Conservation (phyloP, 805 yeast species). For the Starmerella bombicola region DNA sequence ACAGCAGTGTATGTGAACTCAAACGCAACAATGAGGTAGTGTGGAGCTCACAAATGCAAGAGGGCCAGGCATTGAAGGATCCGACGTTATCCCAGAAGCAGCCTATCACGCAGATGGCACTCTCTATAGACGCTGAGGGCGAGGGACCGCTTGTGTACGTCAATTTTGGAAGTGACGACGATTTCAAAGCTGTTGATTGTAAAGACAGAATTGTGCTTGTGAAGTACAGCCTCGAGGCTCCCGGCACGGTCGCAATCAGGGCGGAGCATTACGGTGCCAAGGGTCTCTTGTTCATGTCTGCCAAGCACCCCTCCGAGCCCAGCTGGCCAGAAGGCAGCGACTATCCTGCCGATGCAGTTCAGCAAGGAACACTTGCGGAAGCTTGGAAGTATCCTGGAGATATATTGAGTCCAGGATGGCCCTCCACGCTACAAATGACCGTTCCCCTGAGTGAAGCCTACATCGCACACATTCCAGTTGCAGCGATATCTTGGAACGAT, state of each 20-base stretch:
- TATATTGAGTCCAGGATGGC: constrained; percentile 67
- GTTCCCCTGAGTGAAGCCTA: constrained; percentile 39
- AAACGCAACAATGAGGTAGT: constrained; percentile 22
- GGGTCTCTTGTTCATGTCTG: constrained; percentile 58
- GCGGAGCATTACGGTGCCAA: constrained; percentile 48
- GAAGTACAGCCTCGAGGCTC: constrained; percentile 43
- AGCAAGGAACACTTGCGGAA: constrained; percentile 33
- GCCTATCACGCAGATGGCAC: constrained; percentile 35
- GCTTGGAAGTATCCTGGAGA: constrained; percentile 63
- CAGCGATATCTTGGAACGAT: constrained; percentile 68
- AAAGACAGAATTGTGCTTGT: constrained; percentile 47
- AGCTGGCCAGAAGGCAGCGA: constrained; percentile 28
- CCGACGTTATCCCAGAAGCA: constrained; percentile 22
- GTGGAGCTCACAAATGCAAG: constrained; percentile 30
- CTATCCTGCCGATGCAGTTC: constrained; percentile 37
- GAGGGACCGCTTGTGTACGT: constrained; percentile 47
- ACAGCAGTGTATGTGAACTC: constrained; percentile 27
- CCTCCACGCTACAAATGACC: constrained; percentile 34
- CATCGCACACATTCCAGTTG: constrained; percentile 60
- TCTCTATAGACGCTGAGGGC: constrained; percentile 47
- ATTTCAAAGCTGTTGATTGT: constrained; percentile 33
- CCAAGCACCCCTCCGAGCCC: constrained; percentile 23
- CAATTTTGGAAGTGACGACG: constrained; percentile 51
- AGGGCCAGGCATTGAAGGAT: constrained; percentile 28
- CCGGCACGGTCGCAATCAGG: constrained; percentile 39